Percentiles rank a stretch among this genome's conserved stretches.
Conservation (phyloP, 2,329 filamentous ascomycete species). For the Biscogniauxia sp. region DNA sequence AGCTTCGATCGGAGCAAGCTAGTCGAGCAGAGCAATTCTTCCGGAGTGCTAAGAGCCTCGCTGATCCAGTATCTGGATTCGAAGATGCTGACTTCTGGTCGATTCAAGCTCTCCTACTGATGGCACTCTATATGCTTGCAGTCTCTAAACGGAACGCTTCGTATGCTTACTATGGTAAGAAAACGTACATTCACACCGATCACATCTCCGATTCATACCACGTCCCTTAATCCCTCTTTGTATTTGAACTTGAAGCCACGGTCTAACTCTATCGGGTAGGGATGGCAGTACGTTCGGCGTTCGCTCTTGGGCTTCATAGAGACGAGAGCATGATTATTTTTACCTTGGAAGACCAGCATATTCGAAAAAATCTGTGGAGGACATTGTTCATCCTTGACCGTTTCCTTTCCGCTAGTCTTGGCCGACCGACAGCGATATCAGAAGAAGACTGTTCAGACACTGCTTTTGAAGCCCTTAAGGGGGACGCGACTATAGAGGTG, state of each 20-base stretch:
- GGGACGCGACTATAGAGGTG: constrained; percentile 2
- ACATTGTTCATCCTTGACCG: constrained; percentile 64
- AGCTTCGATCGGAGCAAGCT: constrained; percentile 45
- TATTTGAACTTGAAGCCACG: background rate
- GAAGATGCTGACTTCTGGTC: constrained; percentile 65
- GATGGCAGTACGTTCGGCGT: constrained; percentile 62
- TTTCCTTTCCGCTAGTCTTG: constrained; percentile 61
- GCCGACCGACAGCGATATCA: constrained; percentile 59
- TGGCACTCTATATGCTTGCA: constrained; percentile 62
- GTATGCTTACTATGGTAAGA: constrained; percentile 58
- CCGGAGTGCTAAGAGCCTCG: constrained; percentile 54
- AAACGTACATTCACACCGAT: background rate
- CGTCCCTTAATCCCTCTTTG: background rate
- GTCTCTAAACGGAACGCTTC: constrained; percentile 62
- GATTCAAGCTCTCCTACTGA: constrained; percentile 61
- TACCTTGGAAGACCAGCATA: constrained; percentile 40
- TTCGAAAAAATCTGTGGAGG: constrained; percentile 60
- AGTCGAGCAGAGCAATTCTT: constrained; percentile 64
- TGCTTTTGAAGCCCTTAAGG: constrained; percentile 32
- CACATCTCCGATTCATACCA: background rate
- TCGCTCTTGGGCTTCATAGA: constrained; percentile 60
- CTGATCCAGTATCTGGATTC: constrained; percentile 45
- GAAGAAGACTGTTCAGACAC: constrained; percentile 60
- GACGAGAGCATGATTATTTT: constrained; percentile 58
- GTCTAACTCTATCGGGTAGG: constrained; percentile 37